These are phyloP conservation scores for Dillenia turbinata DNA, from an alignment of 164 flowering plant genomes.

Conservation along the genomic window DNA sequence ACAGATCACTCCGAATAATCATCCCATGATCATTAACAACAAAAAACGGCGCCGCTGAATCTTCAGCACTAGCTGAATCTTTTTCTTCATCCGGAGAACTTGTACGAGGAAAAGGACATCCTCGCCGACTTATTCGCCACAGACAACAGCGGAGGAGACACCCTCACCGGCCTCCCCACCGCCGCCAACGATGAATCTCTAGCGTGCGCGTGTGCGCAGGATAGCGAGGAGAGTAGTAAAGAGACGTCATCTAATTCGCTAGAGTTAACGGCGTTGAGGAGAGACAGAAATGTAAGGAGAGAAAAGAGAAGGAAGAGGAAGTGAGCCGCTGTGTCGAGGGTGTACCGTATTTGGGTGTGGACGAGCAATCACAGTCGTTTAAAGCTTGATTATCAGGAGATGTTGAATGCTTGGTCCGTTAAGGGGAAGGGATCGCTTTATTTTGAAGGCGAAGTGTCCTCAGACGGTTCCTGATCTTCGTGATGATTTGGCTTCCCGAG, in stretches of 20 bases:
- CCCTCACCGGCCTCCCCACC: constrained; percentile 44
- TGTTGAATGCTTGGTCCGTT: constrained; percentile 74
- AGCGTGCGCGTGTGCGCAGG: constrained; percentile 20
- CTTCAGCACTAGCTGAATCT: constrained; percentile 33
- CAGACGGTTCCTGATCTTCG: constrained; percentile 63
- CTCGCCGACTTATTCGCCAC: constrained; percentile 36
- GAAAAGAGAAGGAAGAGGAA: constrained; percentile 41
- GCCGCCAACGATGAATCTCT: constrained; percentile 10
- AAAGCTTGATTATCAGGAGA: constrained; percentile 79
- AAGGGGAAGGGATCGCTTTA: constrained; percentile 64
- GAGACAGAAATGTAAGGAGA: constrained; percentile 30
- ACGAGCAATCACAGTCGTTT: constrained; percentile 29
- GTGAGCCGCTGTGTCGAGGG: background rate
- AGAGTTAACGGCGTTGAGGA: constrained; percentile 58
- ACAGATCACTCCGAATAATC: constrained; percentile 20
- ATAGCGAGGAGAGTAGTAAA: constrained; percentile 19
- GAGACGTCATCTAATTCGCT: constrained; percentile 20
- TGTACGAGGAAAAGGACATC: constrained; percentile 24
- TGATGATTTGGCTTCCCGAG: constrained; percentile 14
- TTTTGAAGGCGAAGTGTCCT: constrained; percentile 33
- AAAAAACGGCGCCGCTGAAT: constrained; percentile 1
- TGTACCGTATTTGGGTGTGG: background rate
- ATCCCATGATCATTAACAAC: constrained; percentile 10
- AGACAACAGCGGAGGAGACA: constrained; percentile 23
- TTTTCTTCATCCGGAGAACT: constrained; percentile 58